A percentile compares a stretch with the other conserved stretches of the same genome.
phyloP scores from a whole-genome alignment of 805 yeast genomes.

The Candida corydali region DNA sequence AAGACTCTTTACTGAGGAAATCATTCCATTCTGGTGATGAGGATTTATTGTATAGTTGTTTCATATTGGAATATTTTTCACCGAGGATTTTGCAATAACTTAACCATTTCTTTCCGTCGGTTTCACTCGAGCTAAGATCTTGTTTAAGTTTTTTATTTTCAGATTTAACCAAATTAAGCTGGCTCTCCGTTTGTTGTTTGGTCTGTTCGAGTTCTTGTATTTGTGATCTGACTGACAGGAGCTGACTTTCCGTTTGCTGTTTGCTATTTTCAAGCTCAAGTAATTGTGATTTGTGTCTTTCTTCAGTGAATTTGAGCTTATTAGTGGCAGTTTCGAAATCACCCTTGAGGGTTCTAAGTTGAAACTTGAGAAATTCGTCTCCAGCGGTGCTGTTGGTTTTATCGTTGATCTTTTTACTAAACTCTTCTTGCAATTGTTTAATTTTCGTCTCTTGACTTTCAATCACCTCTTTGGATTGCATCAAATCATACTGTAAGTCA shows the following conservation, averaged over 20 bases:
- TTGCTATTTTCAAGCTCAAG: not conserved
- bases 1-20: constrained; percentile 37
- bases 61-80: not conserved
- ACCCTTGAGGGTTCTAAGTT: not conserved
- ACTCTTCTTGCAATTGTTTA: not conserved
- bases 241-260: constrained; percentile 1
- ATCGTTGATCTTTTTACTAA: not conserved
- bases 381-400: not conserved
- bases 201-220: not conserved
- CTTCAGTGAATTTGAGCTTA: constrained; percentile 1
- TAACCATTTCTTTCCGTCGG: constrained; percentile 9
- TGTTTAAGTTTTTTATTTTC: constrained; percentile 17
- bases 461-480: constrained; percentile 1
- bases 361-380: constrained; percentile 2
- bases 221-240: constrained; percentile 2
- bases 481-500: constrained; percentile 17
- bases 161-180: constrained; percentile 7
- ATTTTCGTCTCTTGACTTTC: constrained; percentile 1
- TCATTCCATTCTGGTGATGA: constrained; percentile 7
- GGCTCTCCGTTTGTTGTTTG: constrained; percentile 1
- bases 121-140: constrained; percentile 20
- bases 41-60: not conserved
- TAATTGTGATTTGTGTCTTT: constrained; percentile 2
- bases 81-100: constrained; percentile 6
- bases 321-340: not conserved